These are phyloP conservation scores for Alternaria ethzedia DNA, from an alignment of 2,329 filamentous ascomycete species.

Conservation along the genomic window DNA sequence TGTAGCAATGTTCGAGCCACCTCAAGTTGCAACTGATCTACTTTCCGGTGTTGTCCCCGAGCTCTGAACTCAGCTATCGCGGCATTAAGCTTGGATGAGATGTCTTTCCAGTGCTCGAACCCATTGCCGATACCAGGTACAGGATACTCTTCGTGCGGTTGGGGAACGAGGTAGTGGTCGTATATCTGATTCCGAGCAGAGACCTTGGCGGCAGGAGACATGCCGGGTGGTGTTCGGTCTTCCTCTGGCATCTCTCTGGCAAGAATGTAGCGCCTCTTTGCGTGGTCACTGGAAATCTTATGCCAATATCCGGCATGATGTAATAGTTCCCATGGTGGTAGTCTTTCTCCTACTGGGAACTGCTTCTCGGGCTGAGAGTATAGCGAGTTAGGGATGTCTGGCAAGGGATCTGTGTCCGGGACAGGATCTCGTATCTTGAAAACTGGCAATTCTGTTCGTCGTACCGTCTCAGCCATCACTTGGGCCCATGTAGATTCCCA, in stretches of 20 bases:
- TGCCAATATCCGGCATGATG: conserved; percentile 70
- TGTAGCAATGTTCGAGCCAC: conserved; percentile 62
- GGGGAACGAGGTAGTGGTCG: conserved; percentile 66
- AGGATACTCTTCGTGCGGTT: conserved; percentile 63
- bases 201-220: conserved; percentile 62
- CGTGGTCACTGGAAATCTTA: conserved; percentile 59
- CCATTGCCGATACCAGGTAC: conserved; percentile 50
- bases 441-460: conserved; percentile 57
- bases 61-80: conserved; percentile 59
- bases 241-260: conserved; percentile 65
- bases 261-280: conserved; percentile 56
- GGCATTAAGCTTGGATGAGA: conserved; percentile 56
- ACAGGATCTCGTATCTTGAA: conserved; percentile 44
- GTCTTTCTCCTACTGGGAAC: conserved; percentile 55
- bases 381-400: conserved; percentile 43
- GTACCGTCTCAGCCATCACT: conserved; percentile 66
- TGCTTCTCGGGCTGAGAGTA: conserved; percentile 61
- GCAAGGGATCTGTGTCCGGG: conserved; percentile 32
- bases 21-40: conserved; percentile 62
- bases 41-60: conserved; percentile 60
- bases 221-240: conserved; percentile 61
- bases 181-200: conserved; percentile 61
- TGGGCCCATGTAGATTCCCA: conserved; percentile 82
- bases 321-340: conserved; percentile 64
- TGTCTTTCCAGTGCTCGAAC: conserved; percentile 60